Evolutionary conservation across 2,329 filamentous ascomycete species (phyloP), one percentile per base, ranked within the genome.

Genomic region (Blastomyces silverae): DNA sequence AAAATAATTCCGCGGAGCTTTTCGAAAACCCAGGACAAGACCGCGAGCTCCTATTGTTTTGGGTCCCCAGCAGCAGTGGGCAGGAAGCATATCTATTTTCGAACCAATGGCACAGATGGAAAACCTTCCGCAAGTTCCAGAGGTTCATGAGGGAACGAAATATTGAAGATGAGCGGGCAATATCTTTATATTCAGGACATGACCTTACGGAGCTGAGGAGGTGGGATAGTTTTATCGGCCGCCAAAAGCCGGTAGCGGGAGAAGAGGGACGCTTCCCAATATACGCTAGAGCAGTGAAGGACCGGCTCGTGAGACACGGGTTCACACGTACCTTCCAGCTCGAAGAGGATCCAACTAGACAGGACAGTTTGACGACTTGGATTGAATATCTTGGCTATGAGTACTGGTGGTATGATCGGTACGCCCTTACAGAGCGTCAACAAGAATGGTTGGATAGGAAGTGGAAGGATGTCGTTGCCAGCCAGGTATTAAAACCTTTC

Each of bases 351-450:
- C 62, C 34, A n/a, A 28, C 25, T 44, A 31, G 17, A 17, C 62
- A 63, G n/a, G 25, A 48, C 42, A 60, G 25, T 3, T 58, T 59
- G 13, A 59, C 62, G 0, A 60, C 55, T n/a, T 64, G 62, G 62
- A 48, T 64, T 44, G 62, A 64, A 37, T 64, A 64, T 60, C 62
- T 64, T 13, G 39, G 20, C 22, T 64, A 25, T 17, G 62, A 59
- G 15, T 64, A 64, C 46, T 50, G 53, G 53, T 64, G 53, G 34
- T 28, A 48, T 20, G 55, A 31, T 39, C 42, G 20, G 13, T 62
- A 20, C 50, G 31, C 46, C 2, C 44, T 53, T 37, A 55, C 25
- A 5, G 34, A 17, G 22, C 42, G 10, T 7, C 2, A 48, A 61
- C 22, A 61, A 44, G 0, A 34, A n/a, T 50, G 34, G 34, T 17